These are phyloP conservation scores for Trichoderma guizhouense DNA, from an alignment of 2,329 filamentous ascomycete species.

Conservation along the genomic window DNA sequence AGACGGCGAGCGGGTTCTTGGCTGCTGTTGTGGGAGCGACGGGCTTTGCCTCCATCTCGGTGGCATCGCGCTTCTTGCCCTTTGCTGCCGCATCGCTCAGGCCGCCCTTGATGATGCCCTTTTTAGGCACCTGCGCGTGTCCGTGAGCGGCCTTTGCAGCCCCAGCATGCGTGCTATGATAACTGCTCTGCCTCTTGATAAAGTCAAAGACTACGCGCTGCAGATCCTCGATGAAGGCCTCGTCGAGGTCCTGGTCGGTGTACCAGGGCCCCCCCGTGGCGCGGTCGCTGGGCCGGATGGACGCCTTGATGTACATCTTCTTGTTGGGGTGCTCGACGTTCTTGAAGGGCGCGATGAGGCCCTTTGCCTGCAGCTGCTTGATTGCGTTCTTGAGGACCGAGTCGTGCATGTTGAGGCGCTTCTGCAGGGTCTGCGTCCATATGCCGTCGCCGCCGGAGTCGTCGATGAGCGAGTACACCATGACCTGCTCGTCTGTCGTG, in stretches of 20 bases:
- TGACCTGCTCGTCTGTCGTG: conserved; percentile 68
- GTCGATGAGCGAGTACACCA: conserved; percentile 89
- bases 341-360: conserved; percentile 83
- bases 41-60: conserved; percentile 30
- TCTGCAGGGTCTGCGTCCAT: conserved; percentile 84
- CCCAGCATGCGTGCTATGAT: conserved; percentile 44
- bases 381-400: conserved; percentile 75
- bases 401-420: conserved; percentile 77
- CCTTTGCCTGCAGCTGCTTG: conserved; percentile 77
- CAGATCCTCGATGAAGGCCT: conserved; percentile 78
- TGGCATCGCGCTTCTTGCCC: conserved; percentile 51
- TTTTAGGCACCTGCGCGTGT: conserved; percentile 46
- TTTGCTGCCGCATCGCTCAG: conserved; percentile 33
- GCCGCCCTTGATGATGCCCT: conserved; percentile 51
- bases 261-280: conserved; percentile 95
- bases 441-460: conserved; percentile 80
- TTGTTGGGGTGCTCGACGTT: conserved; percentile 86
- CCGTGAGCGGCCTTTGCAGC: conserved; percentile 33
- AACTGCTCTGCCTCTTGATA: conserved; percentile 70
- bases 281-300: conserved; percentile 79
- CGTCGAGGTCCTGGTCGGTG: conserved; percentile 84
- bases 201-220: conserved; percentile 70
- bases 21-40: not conserved
- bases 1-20: conserved; percentile 14
- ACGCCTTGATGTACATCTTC: conserved; percentile 93